Base-by-base conservation (phyloP, 345 rosid genomes). In the Abelmoschus esculentus region DNA sequence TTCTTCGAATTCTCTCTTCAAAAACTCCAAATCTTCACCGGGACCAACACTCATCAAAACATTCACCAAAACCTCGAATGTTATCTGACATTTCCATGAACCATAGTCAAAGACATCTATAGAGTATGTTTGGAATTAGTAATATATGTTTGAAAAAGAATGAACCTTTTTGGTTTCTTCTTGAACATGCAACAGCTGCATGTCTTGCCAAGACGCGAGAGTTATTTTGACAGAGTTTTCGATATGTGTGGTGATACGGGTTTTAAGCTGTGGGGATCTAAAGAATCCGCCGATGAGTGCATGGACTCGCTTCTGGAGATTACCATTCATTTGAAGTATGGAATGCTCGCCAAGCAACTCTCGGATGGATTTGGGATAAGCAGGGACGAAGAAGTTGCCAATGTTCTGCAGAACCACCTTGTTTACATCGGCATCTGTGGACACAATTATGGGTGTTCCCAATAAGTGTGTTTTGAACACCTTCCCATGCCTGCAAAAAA, bases 391-490 rank as follows among this genome's bases (percentile, higher is more conserved):
- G 53, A 50, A 32, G 80, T 77, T 86, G 50, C 96, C 89, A 70
- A 89, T 95, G 84, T 93, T 89, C 78, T 83, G 97, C 67, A 93
- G 77, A 49, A 93, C 85, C 36, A 85, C 90, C 80, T 89, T 93
- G 89, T 93, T 93, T 80, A 93, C 95, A 18, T 87, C 95, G 28
- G 96, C 77, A 79, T 93, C 98, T 3, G 97, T 93, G 19, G 98
- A 93, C 67, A 91, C 84, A 69, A 93, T 91, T n/a, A 91, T 88
- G 57, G 96, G 97, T 19, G 93, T 91, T 70, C 98, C 97, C 79
- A 93, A 65, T 38, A 93, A 89, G 74, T 93, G 86, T n/a, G 97
- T 83, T 77, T 87, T 93, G 79, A 93, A 93, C 78, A 93, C 95
- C 72, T 86, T 82, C 68, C 98, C 98, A 42, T 87, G 84, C 67